These are phyloP conservation scores for Claviceps cyperi DNA, from an alignment of 2,329 filamentous ascomycete species.

Conservation along the genomic window DNA sequence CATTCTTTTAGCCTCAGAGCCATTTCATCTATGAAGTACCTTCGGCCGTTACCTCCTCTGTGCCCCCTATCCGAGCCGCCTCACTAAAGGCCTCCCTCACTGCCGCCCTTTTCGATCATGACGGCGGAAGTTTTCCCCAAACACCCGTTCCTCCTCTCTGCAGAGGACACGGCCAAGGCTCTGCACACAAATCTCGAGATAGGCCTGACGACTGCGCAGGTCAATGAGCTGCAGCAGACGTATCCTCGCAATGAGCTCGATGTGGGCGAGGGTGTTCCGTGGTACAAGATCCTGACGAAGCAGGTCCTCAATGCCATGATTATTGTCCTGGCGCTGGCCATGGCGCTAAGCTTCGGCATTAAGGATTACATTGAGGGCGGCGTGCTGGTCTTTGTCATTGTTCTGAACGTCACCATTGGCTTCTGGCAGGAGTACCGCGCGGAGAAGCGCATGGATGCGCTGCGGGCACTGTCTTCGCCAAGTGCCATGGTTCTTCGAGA, in stretches of 20 bases:
- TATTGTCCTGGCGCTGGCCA: conserved; percentile 60
- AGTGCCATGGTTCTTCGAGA: conserved; percentile 47
- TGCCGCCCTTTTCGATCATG: conserved; percentile 11
- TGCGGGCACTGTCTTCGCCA: conserved; percentile 46
- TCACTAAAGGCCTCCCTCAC: not conserved
- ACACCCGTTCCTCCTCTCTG: conserved; percentile 46
- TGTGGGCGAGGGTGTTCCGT: conserved; percentile 49
- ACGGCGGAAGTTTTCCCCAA: conserved; percentile 30
- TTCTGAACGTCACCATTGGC: conserved; percentile 55
- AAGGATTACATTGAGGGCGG: conserved; percentile 53
- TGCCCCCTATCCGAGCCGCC: conserved; percentile 8
- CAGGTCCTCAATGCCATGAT: conserved; percentile 71
- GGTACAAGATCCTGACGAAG: conserved; percentile 58
- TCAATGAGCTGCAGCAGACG: conserved; percentile 39
- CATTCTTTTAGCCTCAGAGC: not conserved
- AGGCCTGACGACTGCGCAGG: conserved; percentile 48
- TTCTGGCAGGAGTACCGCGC: conserved; percentile 51
- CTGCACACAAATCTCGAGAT: conserved; percentile 51
- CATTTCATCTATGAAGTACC: conserved; percentile 11
- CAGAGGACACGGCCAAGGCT: conserved; percentile 46
- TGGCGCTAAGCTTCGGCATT: conserved; percentile 56
- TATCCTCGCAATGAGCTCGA: conserved; percentile 59
- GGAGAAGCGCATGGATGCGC: conserved; percentile 52
- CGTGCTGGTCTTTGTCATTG: conserved; percentile 51
- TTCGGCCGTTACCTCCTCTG: conserved; percentile 4